phyloP scores from a whole-genome alignment of 257 asterid genomes.

The Echium plantagineum region DNA sequence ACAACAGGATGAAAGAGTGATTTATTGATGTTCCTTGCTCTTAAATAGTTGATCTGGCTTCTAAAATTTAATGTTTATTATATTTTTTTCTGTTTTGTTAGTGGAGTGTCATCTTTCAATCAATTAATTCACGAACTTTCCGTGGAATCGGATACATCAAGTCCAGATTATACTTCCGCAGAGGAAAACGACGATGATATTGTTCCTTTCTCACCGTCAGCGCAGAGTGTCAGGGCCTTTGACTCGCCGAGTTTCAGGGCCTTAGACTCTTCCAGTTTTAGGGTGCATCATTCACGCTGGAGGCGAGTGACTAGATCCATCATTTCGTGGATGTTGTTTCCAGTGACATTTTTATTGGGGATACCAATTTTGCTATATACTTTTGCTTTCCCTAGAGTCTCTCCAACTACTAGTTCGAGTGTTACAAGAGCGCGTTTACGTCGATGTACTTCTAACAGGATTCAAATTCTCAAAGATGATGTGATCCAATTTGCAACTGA shows the following conservation, averaged over 20 bases:
- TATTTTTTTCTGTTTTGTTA: constrained; percentile 23
- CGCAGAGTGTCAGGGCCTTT: constrained; percentile 66
- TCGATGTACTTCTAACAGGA: constrained; percentile 45
- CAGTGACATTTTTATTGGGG: constrained; percentile 55
- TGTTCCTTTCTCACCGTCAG: constrained; percentile 68
- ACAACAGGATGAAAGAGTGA: background rate
- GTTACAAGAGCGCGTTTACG: constrained; percentile 27
- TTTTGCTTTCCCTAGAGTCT: constrained; percentile 19
- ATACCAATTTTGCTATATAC: constrained; percentile 48
- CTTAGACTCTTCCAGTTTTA: constrained; percentile 50
- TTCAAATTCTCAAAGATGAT: constrained; percentile 43
- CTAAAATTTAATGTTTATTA: background rate
- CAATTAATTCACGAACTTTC: constrained; percentile 80
- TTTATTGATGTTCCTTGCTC: background rate
- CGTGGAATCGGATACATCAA: constrained; percentile 72
- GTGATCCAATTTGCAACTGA: constrained; percentile 82
- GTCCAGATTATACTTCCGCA: constrained; percentile 58
- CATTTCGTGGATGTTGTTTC: constrained; percentile 65
- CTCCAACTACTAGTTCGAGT: constrained; percentile 28
- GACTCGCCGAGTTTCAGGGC: constrained; percentile 70
- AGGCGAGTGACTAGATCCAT: constrained; percentile 48
- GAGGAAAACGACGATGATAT: constrained; percentile 41
- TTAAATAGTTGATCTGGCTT: background rate
- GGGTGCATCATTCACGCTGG: constrained; percentile 41
- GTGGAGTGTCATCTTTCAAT: constrained; percentile 95